Conservation (phyloP, 192 early-diverging fungal species). For the Coemansia sp. region DNA sequence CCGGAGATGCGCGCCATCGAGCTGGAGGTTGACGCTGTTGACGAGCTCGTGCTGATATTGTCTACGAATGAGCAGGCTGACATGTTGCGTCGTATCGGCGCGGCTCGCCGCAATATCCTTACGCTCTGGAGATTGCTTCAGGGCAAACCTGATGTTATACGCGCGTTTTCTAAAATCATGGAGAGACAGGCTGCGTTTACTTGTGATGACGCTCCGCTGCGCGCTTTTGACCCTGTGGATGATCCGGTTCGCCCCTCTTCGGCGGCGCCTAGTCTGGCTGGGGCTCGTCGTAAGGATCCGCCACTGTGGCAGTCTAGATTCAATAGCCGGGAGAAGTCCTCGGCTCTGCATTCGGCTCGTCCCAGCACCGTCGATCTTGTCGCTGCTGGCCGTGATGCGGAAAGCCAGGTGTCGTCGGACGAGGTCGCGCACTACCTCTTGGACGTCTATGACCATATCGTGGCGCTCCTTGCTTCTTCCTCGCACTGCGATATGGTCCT, state of each 20-base stretch:
- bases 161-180: slow-evolving; percentile 68
- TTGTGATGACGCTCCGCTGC: slow-evolving; percentile 12
- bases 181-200: slow-evolving; percentile 31
- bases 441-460: slow-evolving; percentile 79
- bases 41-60: slow-evolving; percentile 91
- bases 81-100: slow-evolving; percentile 75
- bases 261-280: neutral
- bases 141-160: slow-evolving; percentile 74
- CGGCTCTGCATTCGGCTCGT: slow-evolving; percentile 18
- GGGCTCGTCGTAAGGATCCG: slow-evolving; percentile 10
- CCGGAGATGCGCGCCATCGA: slow-evolving; percentile 88
- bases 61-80: slow-evolving; percentile 86
- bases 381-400: neutral
- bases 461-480: slow-evolving; percentile 65
- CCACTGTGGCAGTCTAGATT: slow-evolving; percentile 20
- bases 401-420: slow-evolving; percentile 19
- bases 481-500: slow-evolving; percentile 74
- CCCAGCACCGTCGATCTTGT: slow-evolving; percentile 27
- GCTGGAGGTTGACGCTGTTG: slow-evolving; percentile 92
- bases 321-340: slow-evolving; percentile 15
- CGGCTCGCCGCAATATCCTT: slow-evolving; percentile 70
- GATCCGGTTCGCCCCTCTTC: neutral
- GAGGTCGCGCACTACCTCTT: slow-evolving; percentile 73
- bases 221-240: neutral
- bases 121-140: slow-evolving; percentile 67